These are phyloP conservation scores for Coelastrella sp. DNA, from an alignment of 139 green algal species.

Conservation along the genomic window DNA sequence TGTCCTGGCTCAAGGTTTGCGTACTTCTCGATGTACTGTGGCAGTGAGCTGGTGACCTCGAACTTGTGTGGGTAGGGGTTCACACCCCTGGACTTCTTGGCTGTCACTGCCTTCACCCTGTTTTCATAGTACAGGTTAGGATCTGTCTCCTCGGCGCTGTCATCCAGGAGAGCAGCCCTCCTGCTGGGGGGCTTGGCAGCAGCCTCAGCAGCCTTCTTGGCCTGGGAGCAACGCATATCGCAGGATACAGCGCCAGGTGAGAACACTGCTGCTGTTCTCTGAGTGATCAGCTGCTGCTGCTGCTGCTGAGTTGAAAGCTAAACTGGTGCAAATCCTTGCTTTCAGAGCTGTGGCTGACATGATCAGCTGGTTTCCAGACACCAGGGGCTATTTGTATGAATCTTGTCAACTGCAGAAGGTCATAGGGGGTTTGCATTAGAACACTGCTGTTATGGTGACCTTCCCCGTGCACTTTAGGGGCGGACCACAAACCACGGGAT, in stretches of 20 bases:
- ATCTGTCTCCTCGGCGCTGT: constrained; percentile 82
- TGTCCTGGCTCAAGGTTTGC: constrained; percentile 69
- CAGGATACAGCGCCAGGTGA: too few relatives aligned
- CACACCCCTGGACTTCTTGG: constrained; percentile 82
- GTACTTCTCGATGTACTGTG: constrained; percentile 90
- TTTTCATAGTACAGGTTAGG: constrained; percentile 95
- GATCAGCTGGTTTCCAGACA: too few relatives aligned
- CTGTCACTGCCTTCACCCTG: constrained; percentile 77
- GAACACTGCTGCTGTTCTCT: too few relatives aligned
- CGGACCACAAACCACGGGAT: too few relatives aligned
- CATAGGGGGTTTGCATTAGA: too few relatives aligned
- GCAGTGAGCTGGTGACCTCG: constrained; percentile 80
- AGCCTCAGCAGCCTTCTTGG: constrained; percentile 75
- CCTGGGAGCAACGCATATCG: constrained; percentile 51
- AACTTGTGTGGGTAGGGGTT: constrained; percentile 99
- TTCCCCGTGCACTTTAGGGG: too few relatives aligned
- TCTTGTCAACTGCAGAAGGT: too few relatives aligned
- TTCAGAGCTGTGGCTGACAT: too few relatives aligned
- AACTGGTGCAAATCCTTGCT: too few relatives aligned
- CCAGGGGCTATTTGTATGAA: too few relatives aligned
- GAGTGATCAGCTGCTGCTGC: too few relatives aligned
- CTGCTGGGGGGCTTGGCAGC: constrained; percentile 57
- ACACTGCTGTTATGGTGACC: too few relatives aligned
- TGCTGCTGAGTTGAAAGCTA: not conserved
- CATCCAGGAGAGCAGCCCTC: constrained; percentile 77